Conservation (phyloP, 108 stramenopile genomes). For the Aurantiochytrium sp. region DNA sequence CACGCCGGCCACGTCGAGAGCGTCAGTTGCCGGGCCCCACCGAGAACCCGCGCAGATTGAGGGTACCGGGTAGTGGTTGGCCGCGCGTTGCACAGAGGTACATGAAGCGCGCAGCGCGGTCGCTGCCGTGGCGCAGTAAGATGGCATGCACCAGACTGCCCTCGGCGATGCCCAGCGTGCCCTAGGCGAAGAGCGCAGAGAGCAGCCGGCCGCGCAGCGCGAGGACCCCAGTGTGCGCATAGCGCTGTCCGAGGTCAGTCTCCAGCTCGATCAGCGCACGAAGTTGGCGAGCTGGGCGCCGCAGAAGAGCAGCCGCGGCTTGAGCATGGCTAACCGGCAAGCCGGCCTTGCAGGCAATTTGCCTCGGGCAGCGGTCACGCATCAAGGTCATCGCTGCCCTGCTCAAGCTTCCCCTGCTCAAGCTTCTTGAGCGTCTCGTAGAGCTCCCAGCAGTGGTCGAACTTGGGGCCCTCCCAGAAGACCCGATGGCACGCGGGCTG, state of each 20-base stretch:
- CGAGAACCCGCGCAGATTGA: not conserved
- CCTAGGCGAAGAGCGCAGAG: not conserved
- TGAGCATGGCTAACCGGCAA: not conserved
- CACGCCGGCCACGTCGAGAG: not conserved
- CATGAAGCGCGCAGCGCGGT: not conserved
- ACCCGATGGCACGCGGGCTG: not conserved
- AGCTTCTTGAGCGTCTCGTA: too few relatives aligned
- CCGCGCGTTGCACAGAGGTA: not conserved
- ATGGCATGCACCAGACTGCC: not conserved
- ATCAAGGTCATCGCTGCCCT: too few relatives aligned
- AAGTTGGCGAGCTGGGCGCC: not conserved
- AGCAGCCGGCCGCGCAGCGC: not conserved
- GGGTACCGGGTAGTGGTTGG: not conserved
- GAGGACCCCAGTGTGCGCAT: not conserved
- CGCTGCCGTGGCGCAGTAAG: not conserved
- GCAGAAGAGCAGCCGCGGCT: not conserved
- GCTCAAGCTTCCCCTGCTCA: too few relatives aligned
- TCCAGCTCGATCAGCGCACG: not conserved
- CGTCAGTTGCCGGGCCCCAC: not conserved
- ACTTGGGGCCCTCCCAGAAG: constrained; percentile 17
- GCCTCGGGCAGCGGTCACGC: too few relatives aligned
- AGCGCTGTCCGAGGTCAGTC: not conserved
- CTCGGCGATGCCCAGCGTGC: not conserved
- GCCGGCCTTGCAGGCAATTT: not conserved
- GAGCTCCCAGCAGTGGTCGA: not conserved